Conservation (phyloP, 1,139 yeast species). For the Kluyveromyces sp. region DNA sequence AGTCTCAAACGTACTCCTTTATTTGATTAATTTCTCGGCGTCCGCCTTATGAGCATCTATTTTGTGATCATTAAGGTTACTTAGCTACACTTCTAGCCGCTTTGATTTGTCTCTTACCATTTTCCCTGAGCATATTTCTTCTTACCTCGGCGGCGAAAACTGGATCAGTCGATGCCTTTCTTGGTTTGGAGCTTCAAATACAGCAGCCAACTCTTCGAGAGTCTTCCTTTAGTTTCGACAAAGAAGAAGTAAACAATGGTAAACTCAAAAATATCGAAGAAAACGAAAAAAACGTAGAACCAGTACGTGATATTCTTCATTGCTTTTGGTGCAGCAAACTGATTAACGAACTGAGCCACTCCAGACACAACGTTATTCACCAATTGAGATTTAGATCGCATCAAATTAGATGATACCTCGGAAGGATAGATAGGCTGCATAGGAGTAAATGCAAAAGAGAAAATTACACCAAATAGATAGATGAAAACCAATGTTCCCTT, state of each 20-base stretch:
- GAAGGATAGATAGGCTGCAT: slow-evolving; percentile 3
- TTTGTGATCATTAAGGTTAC: no score
- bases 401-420: neutral
- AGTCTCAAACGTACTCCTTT: no score
- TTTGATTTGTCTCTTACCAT: neutral
- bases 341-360: slow-evolving; percentile 2
- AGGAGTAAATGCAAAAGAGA: slow-evolving; percentile 3
- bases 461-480: slow-evolving; percentile 4
- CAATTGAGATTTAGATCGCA: slow-evolving; percentile 1
- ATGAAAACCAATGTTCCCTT: slow-evolving; percentile 2
- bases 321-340: slow-evolving; percentile 3
- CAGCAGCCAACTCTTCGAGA: slow-evolving; percentile 42
- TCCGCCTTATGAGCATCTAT: no score
- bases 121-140: neutral
- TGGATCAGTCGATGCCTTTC: slow-evolving; percentile 2
- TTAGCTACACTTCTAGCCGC: no score
- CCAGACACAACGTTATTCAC: slow-evolving; percentile 1
- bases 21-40: no score
- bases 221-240: slow-evolving; percentile 58
- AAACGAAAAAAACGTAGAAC: slow-evolving; percentile 3
- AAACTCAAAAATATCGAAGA: slow-evolving; percentile 3
- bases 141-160: neutral
- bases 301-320: slow-evolving; percentile 3
- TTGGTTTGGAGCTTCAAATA: slow-evolving; percentile 4
- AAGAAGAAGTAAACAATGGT: slow-evolving; percentile 45